Evolutionary conservation across 2,329 filamentous ascomycete genomes (phyloP).

Genomic region (Bertia moriformis): DNA sequence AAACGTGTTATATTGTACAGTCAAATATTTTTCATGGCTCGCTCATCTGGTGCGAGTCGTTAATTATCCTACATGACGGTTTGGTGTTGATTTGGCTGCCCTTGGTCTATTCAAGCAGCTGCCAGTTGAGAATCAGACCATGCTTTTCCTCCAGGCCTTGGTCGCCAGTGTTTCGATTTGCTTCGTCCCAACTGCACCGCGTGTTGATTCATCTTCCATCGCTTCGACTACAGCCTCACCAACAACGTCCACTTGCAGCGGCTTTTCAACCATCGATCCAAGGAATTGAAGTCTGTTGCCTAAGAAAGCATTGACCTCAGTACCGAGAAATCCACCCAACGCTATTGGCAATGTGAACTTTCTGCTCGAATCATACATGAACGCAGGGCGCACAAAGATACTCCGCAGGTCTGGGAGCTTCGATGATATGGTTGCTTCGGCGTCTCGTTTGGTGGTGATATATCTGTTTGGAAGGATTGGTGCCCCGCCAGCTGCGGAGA

Average conservation of each 20-base stretch:
- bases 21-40: no score
- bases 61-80: no score
- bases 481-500: constrained; percentile 76
- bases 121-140: constrained; percentile 49
- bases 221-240: constrained; percentile 84
- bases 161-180: constrained; percentile 71
- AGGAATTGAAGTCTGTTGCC: constrained; percentile 32
- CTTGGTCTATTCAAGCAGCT: neutral
- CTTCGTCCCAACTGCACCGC: constrained; percentile 62
- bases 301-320: neutral
- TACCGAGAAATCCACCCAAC: neutral
- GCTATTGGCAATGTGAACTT: constrained; percentile 76
- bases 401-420: constrained; percentile 63
- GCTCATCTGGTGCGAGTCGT: no score
- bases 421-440: constrained; percentile 61
- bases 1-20: constrained; percentile 4
- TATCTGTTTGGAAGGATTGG: constrained; percentile 75
- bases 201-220: constrained; percentile 56
- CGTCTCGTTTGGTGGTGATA: constrained; percentile 81
- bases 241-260: constrained; percentile 73
- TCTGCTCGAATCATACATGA: constrained; percentile 76
- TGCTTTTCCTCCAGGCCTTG: constrained; percentile 75
- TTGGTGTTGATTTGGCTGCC: no score
- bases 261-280: constrained; percentile 72
- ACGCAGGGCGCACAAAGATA: constrained; percentile 71